Evolutionary conservation across 371 early-diverging fungal species (phyloP), one percentile per base, ranked within the genome.

Genomic region (Haplosporangium sp.): DNA sequence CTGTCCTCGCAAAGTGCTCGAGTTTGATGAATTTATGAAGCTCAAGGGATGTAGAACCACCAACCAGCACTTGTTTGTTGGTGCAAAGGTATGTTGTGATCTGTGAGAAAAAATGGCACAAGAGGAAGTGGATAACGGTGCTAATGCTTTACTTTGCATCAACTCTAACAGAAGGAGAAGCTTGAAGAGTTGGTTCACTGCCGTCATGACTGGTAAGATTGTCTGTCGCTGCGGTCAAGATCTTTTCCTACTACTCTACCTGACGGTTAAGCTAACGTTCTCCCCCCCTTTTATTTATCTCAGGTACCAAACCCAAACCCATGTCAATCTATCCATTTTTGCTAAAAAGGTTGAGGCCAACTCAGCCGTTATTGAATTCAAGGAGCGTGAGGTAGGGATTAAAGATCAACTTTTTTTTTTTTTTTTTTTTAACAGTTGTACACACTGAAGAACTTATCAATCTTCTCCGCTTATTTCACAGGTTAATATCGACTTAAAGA

Each of bases 21-120:
- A 98, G 84, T 98, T 98, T 89, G 99, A 98, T 48, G 98, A 97
- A 79, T 98, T 98, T 70, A 85, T 98, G 72, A 96, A 94, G 79
- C 95, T 98, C 82, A 86, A 87, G 65, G 99, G 99, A 27, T 98
- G 99, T 86, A 88, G 84, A 63, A 89, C 83, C 17, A 94, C 93
- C 53, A 91, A 89, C 65, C 86, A 89, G 73, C 99, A 98, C 84
- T 79, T 96, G 73, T 98, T 97, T 87, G 86, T 88, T 58, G 81
- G 74, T 3, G 56, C 75, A 59, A 81, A 81, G 75, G 81, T 81
- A 65, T 38, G 15, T 20, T 60, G 47, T 40, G 17, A 10, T 42
- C 3, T 40, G 13, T 17, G 44, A 11, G 13, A n/a, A 48, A 17
- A 17, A 48, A 48, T 2, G 17, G n/a, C 13, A 48, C n/a, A 9